Base-by-base conservation (phyloP, 495 filamentous ascomycete species). In the Tirmania nivea region DNA sequence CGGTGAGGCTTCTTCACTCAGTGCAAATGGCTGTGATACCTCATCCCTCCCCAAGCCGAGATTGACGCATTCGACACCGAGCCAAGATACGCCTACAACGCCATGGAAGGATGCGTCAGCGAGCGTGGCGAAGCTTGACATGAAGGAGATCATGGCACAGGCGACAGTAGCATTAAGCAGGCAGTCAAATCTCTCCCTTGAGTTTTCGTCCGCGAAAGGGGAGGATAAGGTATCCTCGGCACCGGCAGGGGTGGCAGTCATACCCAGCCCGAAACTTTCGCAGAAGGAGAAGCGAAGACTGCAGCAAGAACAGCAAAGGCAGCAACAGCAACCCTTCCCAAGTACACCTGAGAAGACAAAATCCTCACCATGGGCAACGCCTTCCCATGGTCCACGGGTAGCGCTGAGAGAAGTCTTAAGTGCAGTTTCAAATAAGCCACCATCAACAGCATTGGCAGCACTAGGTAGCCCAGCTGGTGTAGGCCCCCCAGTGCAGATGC, bases 221-320 rank as follows among this genome's bases (percentile, higher is more conserved):
- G 25, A 31, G 25, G 25, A 37, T 54, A 54, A 63, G 63, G 53
- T 35, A 34, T 20, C n/a, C n/a, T 34, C 65, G 69, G 51, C 61
- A 55, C 8, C 58, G 66, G 62, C 51, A 59, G 59, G 54, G 63
- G 21, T 52, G 36, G 19, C 45, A 17, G 17, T 47, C 9, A 34
- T 55, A 19, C 50, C 66, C 1, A 69, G 54, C 48, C 68, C 63
- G 65, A 93, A 78, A 58, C 57, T 92, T 45, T 90, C 86, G 1
- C 90, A 96, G 58, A 89, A 86, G 62, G 89, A 94, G 62, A 78
- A 86, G 10, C 94, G 94, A 68, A 84, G 76, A 62, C 75, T 83
- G 49, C 78, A 85, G 57, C 79, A 84, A 57, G 76, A 80, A 60
- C 67, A 75, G 56, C 79, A 83, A 54, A 70, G 56, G 64, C 63